phyloP scores from a whole-genome alignment of 768 basidiomycete genomes.

The Boletus coccyginus region DNA sequence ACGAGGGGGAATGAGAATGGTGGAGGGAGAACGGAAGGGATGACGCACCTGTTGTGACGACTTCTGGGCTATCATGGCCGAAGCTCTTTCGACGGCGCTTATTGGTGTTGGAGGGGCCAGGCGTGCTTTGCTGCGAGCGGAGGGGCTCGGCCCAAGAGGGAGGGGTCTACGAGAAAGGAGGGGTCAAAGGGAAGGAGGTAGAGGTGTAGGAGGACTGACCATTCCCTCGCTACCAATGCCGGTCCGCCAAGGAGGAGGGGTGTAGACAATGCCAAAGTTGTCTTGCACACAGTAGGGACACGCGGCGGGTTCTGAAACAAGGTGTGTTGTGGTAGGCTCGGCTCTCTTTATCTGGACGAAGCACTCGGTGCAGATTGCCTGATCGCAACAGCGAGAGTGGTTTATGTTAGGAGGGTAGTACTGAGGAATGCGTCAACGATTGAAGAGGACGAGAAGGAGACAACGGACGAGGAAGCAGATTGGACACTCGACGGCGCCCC shows the following conservation, averaged over 20 bases:
- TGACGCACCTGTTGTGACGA: conserved; percentile 81
- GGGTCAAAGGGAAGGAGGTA: background rate
- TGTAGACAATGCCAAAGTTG: conserved; percentile 93
- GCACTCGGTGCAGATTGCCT: conserved; percentile 98
- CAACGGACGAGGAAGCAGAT: conserved; percentile 91
- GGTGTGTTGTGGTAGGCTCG: conserved; percentile 91
- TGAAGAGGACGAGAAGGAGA: conserved; percentile 11
- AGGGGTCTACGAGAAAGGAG: conserved; percentile 29
- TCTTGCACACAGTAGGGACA: conserved; percentile 98
- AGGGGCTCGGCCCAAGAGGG: conserved; percentile 55
- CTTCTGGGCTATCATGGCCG: conserved; percentile 80
- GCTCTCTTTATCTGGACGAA: conserved; percentile 98
- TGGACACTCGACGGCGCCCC: conserved; percentile 89
- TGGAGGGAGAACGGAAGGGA: conserved; percentile 1
- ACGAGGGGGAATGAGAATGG: conserved; percentile 5
- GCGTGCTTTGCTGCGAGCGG: conserved; percentile 41
- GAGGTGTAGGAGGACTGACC: conserved; percentile 39
- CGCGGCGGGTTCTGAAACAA: conserved; percentile 94
- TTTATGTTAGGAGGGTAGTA: conserved; percentile 98
- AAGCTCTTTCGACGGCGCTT: conserved; percentile 88
- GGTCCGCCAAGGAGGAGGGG: conserved; percentile 74
- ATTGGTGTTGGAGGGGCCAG: conserved; percentile 43
- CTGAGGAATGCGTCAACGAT: conserved; percentile 43
- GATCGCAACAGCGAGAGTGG: conserved; percentile 96
- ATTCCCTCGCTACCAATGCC: conserved; percentile 75